Base-by-base conservation (phyloP, 768 basidiomycete species). In the Clitopilus passeckerianus region DNA sequence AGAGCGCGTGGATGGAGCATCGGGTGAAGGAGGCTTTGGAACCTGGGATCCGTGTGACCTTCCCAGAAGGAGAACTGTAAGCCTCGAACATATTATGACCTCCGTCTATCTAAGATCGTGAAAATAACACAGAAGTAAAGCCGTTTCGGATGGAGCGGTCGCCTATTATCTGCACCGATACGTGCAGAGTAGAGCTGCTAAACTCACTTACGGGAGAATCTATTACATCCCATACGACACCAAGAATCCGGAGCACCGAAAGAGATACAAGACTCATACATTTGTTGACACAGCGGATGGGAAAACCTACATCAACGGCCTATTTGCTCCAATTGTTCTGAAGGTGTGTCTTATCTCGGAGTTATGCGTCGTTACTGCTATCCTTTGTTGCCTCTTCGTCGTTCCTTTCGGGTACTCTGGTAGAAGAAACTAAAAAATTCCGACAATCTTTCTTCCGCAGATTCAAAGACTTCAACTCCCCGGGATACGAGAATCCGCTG, bases 1-100 rank as follows among this genome's bases (percentile, higher is more conserved):
- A 82, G 0, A 85, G 79, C 59, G 80, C 84, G 55, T 85, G 79
- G 74, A 65, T 86, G n/a, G 81, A 75, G 63, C 66, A 69, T 1
- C 71, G 72, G 53, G 74, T 86, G 1, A 75, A 75, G 41, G 68
- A 65, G 55, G 64, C 70, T 5, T 69, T 86, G 9, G 70, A 70
- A 5, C 62, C 70, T 0, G 74, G 76, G n/a, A 64, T 83, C 50
- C 72, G 67, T 33, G 67, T 85, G 16, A 74, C 77, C 55, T 74
- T 81, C 7, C 85, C 84, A 0, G 82, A 85, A 58, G 78, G 75
- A 34, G 80, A 83, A 60, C 10, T 22, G 54, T 55, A 14, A 55
- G 54, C 6, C 35, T 55, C 15, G 10, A 14, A 22, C 16, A n/a
- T n/a, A n/a, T n/a, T n/a, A n/a, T n/a, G n/a, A n/a, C n/a, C n/a